Base-by-base conservation (phyloP, 352 stramenopile species). In the Saprolegnia parasitica region DNA sequence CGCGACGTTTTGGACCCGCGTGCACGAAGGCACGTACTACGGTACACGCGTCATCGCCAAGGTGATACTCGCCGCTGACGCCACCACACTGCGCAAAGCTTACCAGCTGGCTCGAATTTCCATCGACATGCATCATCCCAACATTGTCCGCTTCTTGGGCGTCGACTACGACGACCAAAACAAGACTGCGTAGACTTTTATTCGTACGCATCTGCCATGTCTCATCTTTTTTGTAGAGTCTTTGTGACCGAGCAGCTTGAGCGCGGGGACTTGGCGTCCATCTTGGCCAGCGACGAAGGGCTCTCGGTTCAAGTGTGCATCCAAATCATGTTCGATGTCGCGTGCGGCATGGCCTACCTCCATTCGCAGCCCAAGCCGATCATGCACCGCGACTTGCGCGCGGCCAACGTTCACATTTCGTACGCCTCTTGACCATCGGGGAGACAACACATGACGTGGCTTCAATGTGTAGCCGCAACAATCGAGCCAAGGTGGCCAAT, bases 121-220 rank as follows among this genome's bases (percentile, higher is more conserved):
- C n/a, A 55, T 55, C 24, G 47, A 55, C 24, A 29, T 95, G 58
- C 79, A 85, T 5, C 87, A 95, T 65, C 87, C 87, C 39, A 95
- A 95, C 61, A 91, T 95, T 60, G 87, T 95, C 11, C 87, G 93
- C 67, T 92, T 95, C 52, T 94, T 95, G 32, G 87, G 87, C 39
- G 87, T 86, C 32, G 93, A 81, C 60, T 95, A 86, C 86, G 84
- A 95, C 24, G 29, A 35, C 29, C 29, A 35, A 35, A 89, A 89
- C n/a, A 55, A 55, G n/a, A 29, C 29, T 35, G 29, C 5, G 29
- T 35, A 35, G 29, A 5, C 29, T 35, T 35, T 5, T 5, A 35
- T 35, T 35, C 29, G 2, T 35, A 35, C 5, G 2, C 29, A 2
- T 35, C 5, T 5, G 5, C 29, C 29, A 35, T 35, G 29, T 35